Evolutionary conservation across 2,329 filamentous ascomycete genomes (phyloP).

Genomic region (Pseudofabraea citricarpa): DNA sequence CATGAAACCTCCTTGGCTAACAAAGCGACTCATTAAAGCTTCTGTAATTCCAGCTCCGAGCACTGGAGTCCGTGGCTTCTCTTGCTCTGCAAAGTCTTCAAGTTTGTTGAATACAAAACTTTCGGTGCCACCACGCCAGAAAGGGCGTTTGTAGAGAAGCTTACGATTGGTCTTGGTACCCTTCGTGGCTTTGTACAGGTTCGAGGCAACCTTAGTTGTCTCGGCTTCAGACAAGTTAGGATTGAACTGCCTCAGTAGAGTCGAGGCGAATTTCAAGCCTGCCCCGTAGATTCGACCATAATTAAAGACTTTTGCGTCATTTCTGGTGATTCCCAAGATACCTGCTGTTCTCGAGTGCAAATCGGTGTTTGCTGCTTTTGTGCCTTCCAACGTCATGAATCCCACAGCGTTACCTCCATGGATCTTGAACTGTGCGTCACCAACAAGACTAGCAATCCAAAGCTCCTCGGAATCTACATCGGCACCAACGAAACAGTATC

Average conservation of each 20-base stretch:
- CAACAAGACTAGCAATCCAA: slow-evolving; percentile 95
- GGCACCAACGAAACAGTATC: slow-evolving; percentile 91
- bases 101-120: slow-evolving; percentile 98
- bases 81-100: slow-evolving; percentile 96
- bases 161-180: slow-evolving; percentile 79
- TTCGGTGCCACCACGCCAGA: slow-evolving; percentile 96
- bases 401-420: slow-evolving; percentile 96
- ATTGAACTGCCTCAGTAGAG: slow-evolving; percentile 89
- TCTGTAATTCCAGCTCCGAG: slow-evolving; percentile 94
- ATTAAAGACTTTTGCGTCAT: slow-evolving; percentile 97
- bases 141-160: slow-evolving; percentile 64
- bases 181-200: slow-evolving; percentile 85
- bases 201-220: slow-evolving; percentile 70
- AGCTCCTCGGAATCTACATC: slow-evolving; percentile 97
- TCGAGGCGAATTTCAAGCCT: slow-evolving; percentile 87
- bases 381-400: slow-evolving; percentile 98
- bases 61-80: slow-evolving; percentile 83
- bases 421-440: slow-evolving; percentile 89
- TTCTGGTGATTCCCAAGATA: slow-evolving; percentile 90
- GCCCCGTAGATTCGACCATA: slow-evolving; percentile 99
- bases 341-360: slow-evolving; percentile 88
- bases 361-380: slow-evolving; percentile 89
- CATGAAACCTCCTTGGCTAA: slow-evolving; percentile 87
- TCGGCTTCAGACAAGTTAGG: slow-evolving; percentile 74
- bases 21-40: slow-evolving; percentile 81